Conservation (phyloP, 2,329 filamentous ascomycete genomes). For the Neofusicoccum umdonicola region DNA sequence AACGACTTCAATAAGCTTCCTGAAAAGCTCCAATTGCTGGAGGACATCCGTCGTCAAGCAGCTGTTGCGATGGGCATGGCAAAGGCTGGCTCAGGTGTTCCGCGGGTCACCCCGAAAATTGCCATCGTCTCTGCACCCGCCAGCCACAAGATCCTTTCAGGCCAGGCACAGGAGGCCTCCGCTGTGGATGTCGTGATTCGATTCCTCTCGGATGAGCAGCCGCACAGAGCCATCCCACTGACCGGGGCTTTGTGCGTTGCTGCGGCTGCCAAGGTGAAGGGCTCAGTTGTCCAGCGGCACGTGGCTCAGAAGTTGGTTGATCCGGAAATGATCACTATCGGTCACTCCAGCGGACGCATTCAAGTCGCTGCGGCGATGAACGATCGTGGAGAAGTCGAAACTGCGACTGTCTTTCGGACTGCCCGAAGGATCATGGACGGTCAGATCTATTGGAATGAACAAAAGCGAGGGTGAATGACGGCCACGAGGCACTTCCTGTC, state of each 20-base stretch:
- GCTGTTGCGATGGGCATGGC: conserved; percentile 64
- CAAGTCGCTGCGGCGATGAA: conserved; percentile 28
- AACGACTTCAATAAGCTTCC: conserved; percentile 51
- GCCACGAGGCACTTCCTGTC: no score
- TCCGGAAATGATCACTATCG: conserved; percentile 36
- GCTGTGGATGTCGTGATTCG: conserved; percentile 41
- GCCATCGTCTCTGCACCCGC: conserved; percentile 44
- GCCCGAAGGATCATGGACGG: conserved; percentile 39
- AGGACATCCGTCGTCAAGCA: conserved; percentile 59
- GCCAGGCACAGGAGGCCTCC: conserved; percentile 31
- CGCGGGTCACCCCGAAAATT: conserved; percentile 63
- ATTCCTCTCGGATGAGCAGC: conserved; percentile 45
- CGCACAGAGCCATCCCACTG: conserved; percentile 44
- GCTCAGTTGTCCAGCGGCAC: conserved; percentile 35
- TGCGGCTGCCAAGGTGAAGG: conserved; percentile 37
- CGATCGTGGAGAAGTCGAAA: conserved; percentile 24
- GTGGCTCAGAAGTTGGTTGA: conserved; percentile 27
- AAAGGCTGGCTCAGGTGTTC: conserved; percentile 42
- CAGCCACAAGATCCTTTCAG: conserved; percentile 2
- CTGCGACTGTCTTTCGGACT: conserved; percentile 36
- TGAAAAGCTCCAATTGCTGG: conserved; percentile 47
- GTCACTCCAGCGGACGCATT: conserved; percentile 38
- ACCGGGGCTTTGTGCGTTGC: conserved; percentile 45
- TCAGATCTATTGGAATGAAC: conserved; percentile 22
- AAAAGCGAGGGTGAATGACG: not conserved